Conservation (phyloP, 768 basidiomycete genomes). For the Pholiota microspora region DNA sequence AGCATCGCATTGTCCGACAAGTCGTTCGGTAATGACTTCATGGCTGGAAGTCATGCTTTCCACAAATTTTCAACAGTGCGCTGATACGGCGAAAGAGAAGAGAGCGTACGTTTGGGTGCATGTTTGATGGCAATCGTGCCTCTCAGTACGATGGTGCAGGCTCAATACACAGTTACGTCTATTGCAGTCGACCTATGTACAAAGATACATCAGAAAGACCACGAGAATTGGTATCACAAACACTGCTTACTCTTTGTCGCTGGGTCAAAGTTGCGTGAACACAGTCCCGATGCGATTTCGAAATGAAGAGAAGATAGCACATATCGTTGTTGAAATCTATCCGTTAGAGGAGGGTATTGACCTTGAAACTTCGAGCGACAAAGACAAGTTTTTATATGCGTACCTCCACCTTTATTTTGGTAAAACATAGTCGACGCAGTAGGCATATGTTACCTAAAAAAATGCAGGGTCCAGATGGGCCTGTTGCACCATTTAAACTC, state of each 20-base stretch:
- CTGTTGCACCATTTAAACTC: not conserved
- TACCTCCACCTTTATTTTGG: not conserved
- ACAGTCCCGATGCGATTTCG: slow-evolving; percentile 14
- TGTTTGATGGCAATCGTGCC: slow-evolving; percentile 2
- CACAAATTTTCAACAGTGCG: not conserved
- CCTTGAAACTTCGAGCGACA: not conserved
- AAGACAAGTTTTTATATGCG: not conserved
- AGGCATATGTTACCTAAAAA: not conserved
- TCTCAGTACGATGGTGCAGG: slow-evolving; percentile 7
- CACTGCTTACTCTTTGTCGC: slow-evolving; percentile 19
- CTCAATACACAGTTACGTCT: slow-evolving; percentile 38
- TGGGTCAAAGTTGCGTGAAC: slow-evolving; percentile 18
- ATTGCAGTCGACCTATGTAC: slow-evolving; percentile 51
- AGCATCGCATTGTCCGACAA: slow-evolving; percentile 9
- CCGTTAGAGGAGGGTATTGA: not conserved
- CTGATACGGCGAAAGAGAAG: not conserved
- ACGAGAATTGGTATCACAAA: not conserved
- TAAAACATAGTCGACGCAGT: not conserved
- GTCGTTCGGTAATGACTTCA: slow-evolving; percentile 7
- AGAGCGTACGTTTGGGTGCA: slow-evolving; percentile 11
- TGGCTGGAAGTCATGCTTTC: slow-evolving; percentile 15
- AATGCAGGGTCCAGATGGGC: not conserved
- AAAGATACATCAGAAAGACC: too few species aligned
- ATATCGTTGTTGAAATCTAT: slow-evolving; percentile 15
- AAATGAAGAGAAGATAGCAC: slow-evolving; percentile 24